Evolutionary conservation across 352 stramenopile genomes (phyloP), one percentile per base, ranked within the genome.

Genomic region (Phytophthora aleatoria): DNA sequence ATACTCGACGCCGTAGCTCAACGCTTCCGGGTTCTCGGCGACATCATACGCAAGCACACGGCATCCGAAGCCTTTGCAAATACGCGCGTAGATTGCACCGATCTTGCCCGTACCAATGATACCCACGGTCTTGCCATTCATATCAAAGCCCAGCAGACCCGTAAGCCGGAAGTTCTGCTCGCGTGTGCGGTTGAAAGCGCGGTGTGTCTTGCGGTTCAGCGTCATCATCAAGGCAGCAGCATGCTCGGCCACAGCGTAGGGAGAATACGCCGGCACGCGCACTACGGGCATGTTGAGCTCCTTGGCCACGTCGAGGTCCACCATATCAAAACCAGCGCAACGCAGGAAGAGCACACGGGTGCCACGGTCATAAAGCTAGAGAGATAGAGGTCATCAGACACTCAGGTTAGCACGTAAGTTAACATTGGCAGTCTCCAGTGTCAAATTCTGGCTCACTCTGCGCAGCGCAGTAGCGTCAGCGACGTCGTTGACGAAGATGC

Each of bases 401-500:
- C 20, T 20, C 4, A 39, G 15, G 12, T 49, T 16, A 61, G 20
- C 16, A 38, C 2, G n/a, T 8, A 26, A 16, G 67, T 31, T 54
- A 24, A 31, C 31, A 12, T 39, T 31, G 5, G 41, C 3, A 41
- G 10, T 41, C n/a, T 30, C 11, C 44, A 51, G 26, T 53, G 15
- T 10, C 30, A 3, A 20, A 7, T 11, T 39, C 13, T 27, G 20
- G 13, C 63, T 64, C 38, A 84, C 66, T 62, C 80, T 79, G 51
- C 79, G 6, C 39, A 74, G 55, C 83, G 77, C 5, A 95, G 72
- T 20, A 76, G 69, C 80, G 51, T 94, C 75, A 3, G 87, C 86
- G 6, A 76, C 77, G 67, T 97, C 89, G 60, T 96, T 97, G 44
- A 97, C 87, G 63, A 96, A 97, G 52, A 95, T 88, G 33, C 87